Evolutionary conservation across 805 yeast species (phyloP), one percentile per base, ranked within the genome.

Genomic region (Clavispora asparagi): DNA sequence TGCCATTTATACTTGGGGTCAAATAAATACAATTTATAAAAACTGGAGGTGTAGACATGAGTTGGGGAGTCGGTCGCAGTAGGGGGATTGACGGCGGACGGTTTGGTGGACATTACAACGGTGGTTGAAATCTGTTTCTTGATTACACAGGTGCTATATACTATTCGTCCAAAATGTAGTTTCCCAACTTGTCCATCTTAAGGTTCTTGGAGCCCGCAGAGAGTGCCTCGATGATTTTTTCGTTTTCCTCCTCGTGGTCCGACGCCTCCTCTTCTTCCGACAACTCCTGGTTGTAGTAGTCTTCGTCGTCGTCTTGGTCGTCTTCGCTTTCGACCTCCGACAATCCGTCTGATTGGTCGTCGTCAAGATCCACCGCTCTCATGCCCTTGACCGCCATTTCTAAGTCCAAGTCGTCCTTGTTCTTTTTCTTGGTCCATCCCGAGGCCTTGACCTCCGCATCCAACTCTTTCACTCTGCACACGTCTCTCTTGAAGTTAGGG

Each of bases 381-480:
- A 83, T 83, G 3, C 75, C 68, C 33, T 77, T 75, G 42, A 90
- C 81, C 1, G 96, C 96, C 35, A 72, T 75, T 62, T 90, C 97
- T 56, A 90, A 73, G 44, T 85, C 91, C 57, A 77, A 74, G 39
- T 71, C 77, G 16, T 55, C 49, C 42, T 64, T 65, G 36, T 56
- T 54, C 45, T 54, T 54, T 54, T 69, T 70, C 52, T 70, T 77
- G 17, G 70, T 68, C 58, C 77, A 89, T 1, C 99, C 99, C 0
- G 96, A 88, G 0, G 99, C 99, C 57, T 85, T 84, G 2, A 94
- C 95, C 52, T 83, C 81, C n/a, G 81, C 76, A 68, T 94, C 99
- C 54, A 94, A 74, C 48, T 78, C 78, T 38, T 78, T 85, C 7
- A 65, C 68, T 61, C 97, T 77, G 49, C 71, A 50, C 6, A 92